Conservation (phyloP, 106 monocot species). For the Dendrobium officinale region DNA sequence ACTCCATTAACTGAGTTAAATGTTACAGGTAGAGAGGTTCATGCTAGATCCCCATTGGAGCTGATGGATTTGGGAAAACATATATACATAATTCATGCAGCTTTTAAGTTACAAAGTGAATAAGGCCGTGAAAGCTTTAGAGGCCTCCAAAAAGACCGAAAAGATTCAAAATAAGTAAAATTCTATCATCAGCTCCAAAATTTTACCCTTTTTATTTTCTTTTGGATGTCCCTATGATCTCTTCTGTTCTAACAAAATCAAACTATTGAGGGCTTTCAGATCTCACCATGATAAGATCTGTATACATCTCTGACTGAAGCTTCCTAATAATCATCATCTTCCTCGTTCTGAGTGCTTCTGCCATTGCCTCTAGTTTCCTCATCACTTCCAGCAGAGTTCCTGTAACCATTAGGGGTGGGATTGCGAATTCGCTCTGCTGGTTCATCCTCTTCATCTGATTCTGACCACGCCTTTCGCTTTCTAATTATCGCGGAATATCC, state of each 20-base stretch:
- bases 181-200: neutral
- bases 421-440: conserved; percentile 14
- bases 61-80: neutral
- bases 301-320: neutral
- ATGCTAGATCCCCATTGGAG: too few species aligned
- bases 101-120: neutral
- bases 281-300: neutral
- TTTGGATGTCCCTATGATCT: neutral
- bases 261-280: neutral
- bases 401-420: conserved; percentile 21
- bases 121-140: neutral
- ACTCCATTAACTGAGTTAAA: neutral
- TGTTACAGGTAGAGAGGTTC: neutral
- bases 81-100: neutral
- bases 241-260: neutral
- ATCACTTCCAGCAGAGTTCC: conserved; percentile 20
- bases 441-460: conserved; percentile 55
- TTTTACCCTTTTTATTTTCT: neutral
- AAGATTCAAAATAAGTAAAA: neutral
- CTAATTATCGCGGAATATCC: conserved; percentile 26
- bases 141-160: conserved; percentile 1
- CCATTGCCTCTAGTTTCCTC: conserved; percentile 17
- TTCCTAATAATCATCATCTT: conserved; percentile 18
- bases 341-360: conserved; percentile 9
- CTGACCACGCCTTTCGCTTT: conserved; percentile 57